Percentiles rank a stretch among this genome's conserved stretches.
These are phyloP conservation scores for Breviolum minutum DNA, from an alignment of 73 alveolate species.

Conservation along the genomic window DNA sequence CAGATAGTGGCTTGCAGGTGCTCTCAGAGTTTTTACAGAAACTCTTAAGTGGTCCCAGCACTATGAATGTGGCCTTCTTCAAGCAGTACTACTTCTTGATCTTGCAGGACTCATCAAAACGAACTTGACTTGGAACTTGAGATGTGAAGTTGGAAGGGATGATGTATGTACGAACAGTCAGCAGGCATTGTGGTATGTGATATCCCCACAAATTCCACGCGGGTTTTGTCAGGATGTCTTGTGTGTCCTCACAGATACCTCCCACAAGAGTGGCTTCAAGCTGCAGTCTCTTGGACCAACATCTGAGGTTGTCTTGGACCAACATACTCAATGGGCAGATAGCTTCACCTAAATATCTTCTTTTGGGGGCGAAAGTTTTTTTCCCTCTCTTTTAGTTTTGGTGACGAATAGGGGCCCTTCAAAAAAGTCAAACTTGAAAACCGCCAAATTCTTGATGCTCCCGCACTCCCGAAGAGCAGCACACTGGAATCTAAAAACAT, in stretches of 20 bases:
- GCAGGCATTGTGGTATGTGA: no score
- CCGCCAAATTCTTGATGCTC: no score
- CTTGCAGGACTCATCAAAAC: conserved; percentile 78
- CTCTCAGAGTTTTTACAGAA: conserved; percentile 70
- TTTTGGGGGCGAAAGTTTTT: no score
- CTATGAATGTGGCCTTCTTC: conserved; percentile 95
- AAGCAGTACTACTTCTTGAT: conserved; percentile 96
- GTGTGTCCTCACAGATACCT: conserved; percentile 97
- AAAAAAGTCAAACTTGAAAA: no score
- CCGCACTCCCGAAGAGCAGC: no score
- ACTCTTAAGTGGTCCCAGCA: conserved; percentile 45
- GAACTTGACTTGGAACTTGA: not conserved
- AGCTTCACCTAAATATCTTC: not conserved
- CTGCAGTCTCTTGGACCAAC: conserved; percentile 81
- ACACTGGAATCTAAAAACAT: no score
- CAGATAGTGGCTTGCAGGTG: conserved; percentile 98
- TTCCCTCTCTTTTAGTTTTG: no score
- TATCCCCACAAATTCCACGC: not conserved
- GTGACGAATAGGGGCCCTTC: no score
- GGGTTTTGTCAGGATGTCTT: conserved; percentile 50
- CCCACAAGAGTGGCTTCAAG: conserved; percentile 97
- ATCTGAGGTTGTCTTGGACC: conserved; percentile 82
- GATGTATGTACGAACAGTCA: no score
- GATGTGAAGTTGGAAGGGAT: not conserved
- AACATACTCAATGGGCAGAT: not conserved